Conservation (phyloP, 2,329 filamentous ascomycete species). For the Colletotrichum salicis region DNA sequence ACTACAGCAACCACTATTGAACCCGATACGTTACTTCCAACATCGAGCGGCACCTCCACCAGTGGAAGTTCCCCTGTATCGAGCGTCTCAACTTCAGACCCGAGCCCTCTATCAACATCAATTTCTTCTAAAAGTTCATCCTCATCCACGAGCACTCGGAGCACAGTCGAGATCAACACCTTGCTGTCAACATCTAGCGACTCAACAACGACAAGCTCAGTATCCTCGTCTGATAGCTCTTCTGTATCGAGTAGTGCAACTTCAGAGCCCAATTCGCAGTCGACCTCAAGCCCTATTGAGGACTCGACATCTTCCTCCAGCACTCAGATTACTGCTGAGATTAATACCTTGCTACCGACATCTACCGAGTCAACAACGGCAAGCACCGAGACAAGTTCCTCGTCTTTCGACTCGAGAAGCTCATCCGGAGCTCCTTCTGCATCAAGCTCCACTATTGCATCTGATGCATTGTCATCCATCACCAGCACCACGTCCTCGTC, state of each 20-base stretch:
- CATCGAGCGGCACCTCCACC: neutral
- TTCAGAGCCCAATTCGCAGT: neutral
- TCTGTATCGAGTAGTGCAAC: neutral
- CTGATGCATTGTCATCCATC: neutral
- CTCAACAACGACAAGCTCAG: too few relatives aligned
- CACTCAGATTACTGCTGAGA: neutral
- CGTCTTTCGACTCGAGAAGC: neutral
- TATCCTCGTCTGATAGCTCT: neutral
- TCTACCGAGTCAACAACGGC: neutral
- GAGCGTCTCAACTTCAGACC: neutral
- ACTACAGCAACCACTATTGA: neutral
- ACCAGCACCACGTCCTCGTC: neutral
- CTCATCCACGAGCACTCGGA: too few relatives aligned
- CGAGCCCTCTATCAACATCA: too few relatives aligned
- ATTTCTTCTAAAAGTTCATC: too few relatives aligned
- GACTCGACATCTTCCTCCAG: neutral
- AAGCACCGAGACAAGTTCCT: neutral
- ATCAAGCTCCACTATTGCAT: neutral
- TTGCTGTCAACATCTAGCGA: too few relatives aligned
- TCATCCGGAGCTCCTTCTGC: neutral
- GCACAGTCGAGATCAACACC: too few relatives aligned
- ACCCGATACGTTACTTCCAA: neutral
- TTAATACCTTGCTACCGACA: neutral
- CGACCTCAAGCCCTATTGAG: neutral
- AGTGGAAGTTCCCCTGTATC: neutral